A percentile compares a stretch with the other conserved stretches of the same genome.
Conservation (phyloP, 805 yeast species). For the Nakazawaea holstii region DNA sequence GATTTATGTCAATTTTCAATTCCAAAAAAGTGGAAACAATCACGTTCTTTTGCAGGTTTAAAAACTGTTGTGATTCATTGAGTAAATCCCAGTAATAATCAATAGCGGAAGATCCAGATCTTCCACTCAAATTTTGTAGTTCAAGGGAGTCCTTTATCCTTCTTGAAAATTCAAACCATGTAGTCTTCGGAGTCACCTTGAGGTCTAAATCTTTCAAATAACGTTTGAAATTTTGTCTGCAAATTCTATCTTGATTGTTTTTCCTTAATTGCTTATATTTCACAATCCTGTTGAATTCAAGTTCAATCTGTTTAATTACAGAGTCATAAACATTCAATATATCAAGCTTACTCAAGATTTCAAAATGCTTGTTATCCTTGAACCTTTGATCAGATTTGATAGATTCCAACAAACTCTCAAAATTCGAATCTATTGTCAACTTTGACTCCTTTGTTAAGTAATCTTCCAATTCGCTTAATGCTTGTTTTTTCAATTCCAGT, state of each 20-base stretch:
- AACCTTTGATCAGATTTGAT: constrained; percentile 45
- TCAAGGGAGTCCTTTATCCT: constrained; percentile 47
- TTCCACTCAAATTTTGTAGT: constrained; percentile 61
- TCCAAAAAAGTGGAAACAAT: constrained; percentile 21
- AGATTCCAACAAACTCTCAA: constrained; percentile 32
- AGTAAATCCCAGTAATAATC: constrained; percentile 74
- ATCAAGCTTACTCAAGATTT: constrained; percentile 50
- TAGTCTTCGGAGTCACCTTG: constrained; percentile 40
- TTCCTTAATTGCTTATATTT: constrained; percentile 32
- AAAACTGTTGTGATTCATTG: constrained; percentile 51
- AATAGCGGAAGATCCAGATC: constrained; percentile 71
- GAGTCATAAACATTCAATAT: constrained; percentile 46
- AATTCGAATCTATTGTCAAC: constrained; percentile 24
- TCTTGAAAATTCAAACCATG: constrained; percentile 54
- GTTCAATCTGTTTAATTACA: constrained; percentile 23
- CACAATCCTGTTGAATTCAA: constrained; percentile 21
- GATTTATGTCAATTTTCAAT: constrained; percentile 5
- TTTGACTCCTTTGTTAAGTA: constrained; percentile 36
- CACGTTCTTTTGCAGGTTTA: constrained; percentile 56
- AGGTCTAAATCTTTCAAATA: constrained; percentile 38
- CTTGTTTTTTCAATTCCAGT: constrained; percentile 34
- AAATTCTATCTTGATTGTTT: constrained; percentile 55
- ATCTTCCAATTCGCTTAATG: constrained; percentile 45
- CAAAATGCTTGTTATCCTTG: constrained; percentile 53
- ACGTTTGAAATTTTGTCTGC: constrained; percentile 53